Evolutionary conservation across 2,329 filamentous ascomycete species (phyloP).

Genomic region (Trichoderma sp.): DNA sequence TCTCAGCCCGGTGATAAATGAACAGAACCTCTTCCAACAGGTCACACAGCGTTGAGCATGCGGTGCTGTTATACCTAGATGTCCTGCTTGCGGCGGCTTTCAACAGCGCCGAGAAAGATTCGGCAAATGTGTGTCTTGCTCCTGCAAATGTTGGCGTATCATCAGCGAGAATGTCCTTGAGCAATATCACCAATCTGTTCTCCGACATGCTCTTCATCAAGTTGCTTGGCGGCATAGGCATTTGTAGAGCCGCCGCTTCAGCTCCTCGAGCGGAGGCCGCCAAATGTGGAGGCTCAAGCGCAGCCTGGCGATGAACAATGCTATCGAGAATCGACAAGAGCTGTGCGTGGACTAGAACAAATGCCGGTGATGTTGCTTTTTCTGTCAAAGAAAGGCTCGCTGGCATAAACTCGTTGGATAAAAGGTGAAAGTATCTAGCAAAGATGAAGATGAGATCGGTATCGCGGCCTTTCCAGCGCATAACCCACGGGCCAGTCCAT

Average conservation of each 20-base stretch:
- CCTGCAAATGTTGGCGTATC: conserved; percentile 44
- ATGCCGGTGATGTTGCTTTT: conserved; percentile 70
- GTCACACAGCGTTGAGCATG: conserved; percentile 89
- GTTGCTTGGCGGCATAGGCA: conserved; percentile 68
- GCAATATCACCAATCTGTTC: conserved; percentile 79
- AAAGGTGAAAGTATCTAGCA: conserved; percentile 81
- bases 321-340: conserved; percentile 78
- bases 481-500: conserved; percentile 84
- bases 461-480: conserved; percentile 83
- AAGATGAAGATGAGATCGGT: conserved; percentile 93
- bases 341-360: conserved; percentile 81
- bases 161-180: conserved; percentile 75
- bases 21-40: conserved; percentile 81
- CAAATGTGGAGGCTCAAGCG: conserved; percentile 51
- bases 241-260: conserved; percentile 68
- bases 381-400: conserved; percentile 55
- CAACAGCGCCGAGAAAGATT: conserved; percentile 72
- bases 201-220: conserved; percentile 82
- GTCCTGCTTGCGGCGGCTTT: conserved; percentile 75
- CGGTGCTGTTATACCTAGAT: conserved; percentile 78
- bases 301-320: conserved; percentile 77
- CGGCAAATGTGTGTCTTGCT: conserved; percentile 71
- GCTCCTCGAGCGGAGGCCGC: conserved; percentile 54
- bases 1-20: conserved; percentile 58
- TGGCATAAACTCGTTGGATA: conserved; percentile 74